Base-by-base conservation (phyloP, 78 protist species). In the Dictyostelium intermedium region DNA sequence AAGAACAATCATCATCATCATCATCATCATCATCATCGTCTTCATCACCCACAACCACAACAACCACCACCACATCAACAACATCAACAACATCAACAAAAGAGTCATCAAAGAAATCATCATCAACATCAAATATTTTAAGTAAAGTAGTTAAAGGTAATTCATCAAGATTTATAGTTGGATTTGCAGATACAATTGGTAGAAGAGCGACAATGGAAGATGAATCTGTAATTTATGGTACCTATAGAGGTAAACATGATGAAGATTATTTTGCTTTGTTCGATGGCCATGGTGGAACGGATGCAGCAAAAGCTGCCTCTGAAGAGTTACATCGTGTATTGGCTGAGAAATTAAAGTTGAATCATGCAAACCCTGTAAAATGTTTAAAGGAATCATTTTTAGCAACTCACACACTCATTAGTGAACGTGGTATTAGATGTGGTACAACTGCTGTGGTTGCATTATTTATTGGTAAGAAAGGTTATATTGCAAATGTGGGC, bases 241-340 rank as follows among this genome's bases (percentile, higher is more conserved):
- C 77, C 4, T 96, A 83, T 43, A 76, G 97, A 35, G 95, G 95
- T 43, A 63, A 70, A 10, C 41, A 18, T 7, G 97, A 96, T 43
- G 97, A 96, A 30, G 95, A 84, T 18, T 95, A 91, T 39, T 81
- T 97, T 43, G 98, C 86, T 34, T 35, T 97, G 5, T 97, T 84
- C 73, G 98, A 97, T 25, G 98, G 98, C 3, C 98, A 97, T 53
- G 98, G 97, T 60, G 98, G 98, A 10, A 27, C 25, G 4, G 97
- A 94, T 7, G 93, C 91, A 32, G 83, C 98, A 1, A n/a, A 43
- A 5, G 32, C 82, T 20, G 95, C 96, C 9, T 82, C 91, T 4
- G 50, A 30, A 1, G 78, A 56, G 25, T 25, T 97, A 14, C 97
- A 95, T 63, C 43, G 56, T 8, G 11, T 27, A 23, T 50, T 97